Base-by-base conservation (phyloP, 2,329 filamentous ascomycete genomes). In the Graphilbum ipis-grandicollis region DNA sequence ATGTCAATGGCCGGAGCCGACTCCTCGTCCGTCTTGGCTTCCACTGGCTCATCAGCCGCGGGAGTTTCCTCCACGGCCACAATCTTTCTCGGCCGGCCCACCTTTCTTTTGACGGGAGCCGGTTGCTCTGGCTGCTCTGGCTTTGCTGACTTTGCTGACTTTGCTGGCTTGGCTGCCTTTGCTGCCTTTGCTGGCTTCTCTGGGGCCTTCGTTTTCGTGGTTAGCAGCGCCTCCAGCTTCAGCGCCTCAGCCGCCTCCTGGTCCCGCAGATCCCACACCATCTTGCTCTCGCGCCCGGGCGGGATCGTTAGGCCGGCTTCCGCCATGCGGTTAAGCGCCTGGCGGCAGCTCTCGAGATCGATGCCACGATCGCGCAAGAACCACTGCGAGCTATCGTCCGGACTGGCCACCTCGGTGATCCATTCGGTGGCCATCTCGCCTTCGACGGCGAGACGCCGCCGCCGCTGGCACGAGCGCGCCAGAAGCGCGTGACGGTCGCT, bases 391-490 rank as follows among this genome's bases (percentile, higher is more conserved):
- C 33, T 21, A 4, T 30, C 33, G 19, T 51, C 45, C n/a, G 37
- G 38, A 9, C 51, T 48, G 5, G 45, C 49, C 3, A 85, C 55
- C 48, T 81, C 69, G 30, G 63, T 60, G 4, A 77, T 54, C 47
- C 65, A 68, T 5, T 75, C 65, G 37, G 67, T 68, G n/a, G 63
- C 52, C 4, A 79, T 54, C 44, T 84, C 75, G 2, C 68, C 60
- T 36, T 78, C 62, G 5, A 80, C 51, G 5, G 69, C 62, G 18
- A 63, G 52, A 33, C 73, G 75, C 31, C 56, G 64, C n/a, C 77
- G 68, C 1, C 59, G 53, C 25, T 60, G 53, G 3, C 79, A 50
- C 2, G 59, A 57, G 36, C 68, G 68, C 0, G 86, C 79, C 8
- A 93, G 40, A 1, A 82, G 45, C 2, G 53, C 43, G 7, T 55